Percentiles rank a stretch among this genome's conserved stretches.
Evolutionary conservation across 2,329 filamentous ascomycete species (phyloP).

Genomic region (Bretziella fagacearum): DNA sequence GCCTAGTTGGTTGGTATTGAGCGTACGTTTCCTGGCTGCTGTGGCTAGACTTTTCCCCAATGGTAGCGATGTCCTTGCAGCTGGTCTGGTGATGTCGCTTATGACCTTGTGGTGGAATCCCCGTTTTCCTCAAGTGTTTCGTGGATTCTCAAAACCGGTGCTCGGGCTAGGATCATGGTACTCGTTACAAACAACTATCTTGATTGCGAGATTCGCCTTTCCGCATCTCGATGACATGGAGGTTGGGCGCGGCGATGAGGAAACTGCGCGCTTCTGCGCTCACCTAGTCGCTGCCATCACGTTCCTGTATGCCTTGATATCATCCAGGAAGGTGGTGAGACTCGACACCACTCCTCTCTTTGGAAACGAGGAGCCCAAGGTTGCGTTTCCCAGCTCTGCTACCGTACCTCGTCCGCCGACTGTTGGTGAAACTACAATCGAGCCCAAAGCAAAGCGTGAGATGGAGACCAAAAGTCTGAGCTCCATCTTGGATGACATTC

Average conservation of each 20-base stretch:
- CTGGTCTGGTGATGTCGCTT: conserved; percentile 32
- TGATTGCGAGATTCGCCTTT: conserved; percentile 38
- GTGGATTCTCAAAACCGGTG: conserved; percentile 44
- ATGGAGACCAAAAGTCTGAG: conserved; percentile 26
- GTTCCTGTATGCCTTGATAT: conserved; percentile 25
- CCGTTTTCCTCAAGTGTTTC: conserved; percentile 39
- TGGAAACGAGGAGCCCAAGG: conserved; percentile 13
- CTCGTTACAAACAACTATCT: conserved; percentile 41
- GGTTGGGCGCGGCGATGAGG: conserved; percentile 23
- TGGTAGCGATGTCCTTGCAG: conserved; percentile 26
- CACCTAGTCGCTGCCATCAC: conserved; percentile 39
- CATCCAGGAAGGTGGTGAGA: conserved; percentile 17
- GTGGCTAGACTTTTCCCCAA: conserved; percentile 27
- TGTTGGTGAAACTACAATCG: not conserved
- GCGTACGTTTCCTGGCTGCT: not conserved
- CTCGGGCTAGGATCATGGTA: conserved; percentile 49
- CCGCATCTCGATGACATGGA: conserved; percentile 26
- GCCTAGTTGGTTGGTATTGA: conserved; percentile 2
- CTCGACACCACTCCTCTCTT: conserved; percentile 44
- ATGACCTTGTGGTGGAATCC: conserved; percentile 53
- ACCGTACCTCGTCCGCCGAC: not conserved
- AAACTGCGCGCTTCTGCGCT: conserved; percentile 29
- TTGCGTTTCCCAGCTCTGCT: conserved; percentile 2
- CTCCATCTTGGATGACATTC: conserved; percentile 31
- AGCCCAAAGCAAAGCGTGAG: conserved; percentile 18